Conservation (phyloP, 495 filamentous ascomycete species). For the Glutinoglossum americanum region DNA sequence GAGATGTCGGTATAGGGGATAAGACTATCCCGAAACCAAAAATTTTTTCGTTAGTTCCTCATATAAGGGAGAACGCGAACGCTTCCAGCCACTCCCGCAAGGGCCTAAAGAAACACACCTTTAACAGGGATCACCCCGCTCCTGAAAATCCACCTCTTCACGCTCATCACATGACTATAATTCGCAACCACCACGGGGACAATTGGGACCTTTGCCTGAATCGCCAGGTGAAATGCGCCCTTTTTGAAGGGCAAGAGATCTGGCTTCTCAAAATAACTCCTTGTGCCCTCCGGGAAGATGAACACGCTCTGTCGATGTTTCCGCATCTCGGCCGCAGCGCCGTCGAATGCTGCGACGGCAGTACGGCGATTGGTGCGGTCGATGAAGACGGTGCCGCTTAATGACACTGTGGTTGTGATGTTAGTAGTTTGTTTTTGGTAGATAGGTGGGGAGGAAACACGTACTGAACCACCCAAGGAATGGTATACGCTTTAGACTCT, state of each 20-base stretch:
- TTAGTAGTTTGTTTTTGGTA: neutral
- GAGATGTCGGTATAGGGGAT: constrained; percentile 63
- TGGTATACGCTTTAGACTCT: constrained; percentile 54
- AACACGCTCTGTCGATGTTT: constrained; percentile 19
- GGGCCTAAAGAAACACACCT: constrained; percentile 26
- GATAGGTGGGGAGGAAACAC: constrained; percentile 4
- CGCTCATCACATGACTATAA: constrained; percentile 63
- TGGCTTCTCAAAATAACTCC: constrained; percentile 67
- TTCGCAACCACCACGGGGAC: constrained; percentile 74
- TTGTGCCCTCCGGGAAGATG: constrained; percentile 52
- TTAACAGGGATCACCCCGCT: constrained; percentile 59
- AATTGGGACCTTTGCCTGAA: constrained; percentile 83
- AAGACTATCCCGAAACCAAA: constrained; percentile 34
- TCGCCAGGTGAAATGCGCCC: constrained; percentile 87
- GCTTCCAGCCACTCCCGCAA: neutral
- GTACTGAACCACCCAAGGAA: constrained; percentile 88
- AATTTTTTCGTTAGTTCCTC: neutral
- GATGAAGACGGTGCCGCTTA: constrained; percentile 84
- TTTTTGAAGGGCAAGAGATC: constrained; percentile 86
- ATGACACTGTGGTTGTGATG: constrained; percentile 29
- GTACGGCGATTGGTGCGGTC: constrained; percentile 62
- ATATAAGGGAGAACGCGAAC: neutral
- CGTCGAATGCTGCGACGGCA: constrained; percentile 68
- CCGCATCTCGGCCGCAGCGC: constrained; percentile 61
- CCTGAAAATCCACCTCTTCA: constrained; percentile 45